phyloP scores from a whole-genome alignment of 495 filamentous ascomycete species.

The Ascodesmis nigricans region DNA sequence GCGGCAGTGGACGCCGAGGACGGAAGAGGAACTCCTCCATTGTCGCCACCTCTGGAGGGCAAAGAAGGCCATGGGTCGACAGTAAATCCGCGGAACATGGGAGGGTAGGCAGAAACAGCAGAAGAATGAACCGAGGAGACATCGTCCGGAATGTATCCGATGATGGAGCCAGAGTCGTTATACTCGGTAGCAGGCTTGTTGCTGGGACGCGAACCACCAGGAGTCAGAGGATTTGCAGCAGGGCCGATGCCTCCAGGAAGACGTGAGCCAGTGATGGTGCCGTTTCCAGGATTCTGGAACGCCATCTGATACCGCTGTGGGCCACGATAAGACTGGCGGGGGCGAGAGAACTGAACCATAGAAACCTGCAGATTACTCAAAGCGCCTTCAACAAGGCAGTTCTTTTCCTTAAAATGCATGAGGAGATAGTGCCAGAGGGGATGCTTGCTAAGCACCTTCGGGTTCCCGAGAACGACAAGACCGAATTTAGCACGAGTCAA shows the following conservation, averaged over 20 bases:
- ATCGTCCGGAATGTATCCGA: constrained; percentile 91
- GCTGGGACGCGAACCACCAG: constrained; percentile 27
- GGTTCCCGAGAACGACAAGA: constrained; percentile 88
- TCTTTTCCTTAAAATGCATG: constrained; percentile 90
- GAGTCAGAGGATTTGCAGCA: constrained; percentile 10
- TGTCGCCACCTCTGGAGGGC: constrained; percentile 40
- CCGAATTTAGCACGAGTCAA: constrained; percentile 94
- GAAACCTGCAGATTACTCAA: constrained; percentile 87
- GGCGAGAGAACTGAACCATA: constrained; percentile 81
- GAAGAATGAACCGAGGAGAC: constrained; percentile 90
- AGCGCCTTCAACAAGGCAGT: constrained; percentile 93
- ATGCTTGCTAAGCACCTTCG: constrained; percentile 94
- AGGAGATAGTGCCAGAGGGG: constrained; percentile 94
- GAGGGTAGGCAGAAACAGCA: constrained; percentile 69
- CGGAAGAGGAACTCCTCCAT: constrained; percentile 20
- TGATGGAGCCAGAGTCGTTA: constrained; percentile 63
- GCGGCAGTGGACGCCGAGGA: constrained; percentile 17
- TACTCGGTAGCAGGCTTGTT: constrained; percentile 36
- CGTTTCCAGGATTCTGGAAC: constrained; percentile 42
- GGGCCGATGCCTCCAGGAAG: constrained; percentile 21
- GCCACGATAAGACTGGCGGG: constrained; percentile 77
- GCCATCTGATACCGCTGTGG: constrained; percentile 76
- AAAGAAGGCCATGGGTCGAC: constrained; percentile 73
- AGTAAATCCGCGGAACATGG: constrained; percentile 84
- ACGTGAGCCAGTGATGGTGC: constrained; percentile 18